phyloP scores from a whole-genome alignment of 768 basidiomycete species.

The Mycena sanguinolenta region DNA sequence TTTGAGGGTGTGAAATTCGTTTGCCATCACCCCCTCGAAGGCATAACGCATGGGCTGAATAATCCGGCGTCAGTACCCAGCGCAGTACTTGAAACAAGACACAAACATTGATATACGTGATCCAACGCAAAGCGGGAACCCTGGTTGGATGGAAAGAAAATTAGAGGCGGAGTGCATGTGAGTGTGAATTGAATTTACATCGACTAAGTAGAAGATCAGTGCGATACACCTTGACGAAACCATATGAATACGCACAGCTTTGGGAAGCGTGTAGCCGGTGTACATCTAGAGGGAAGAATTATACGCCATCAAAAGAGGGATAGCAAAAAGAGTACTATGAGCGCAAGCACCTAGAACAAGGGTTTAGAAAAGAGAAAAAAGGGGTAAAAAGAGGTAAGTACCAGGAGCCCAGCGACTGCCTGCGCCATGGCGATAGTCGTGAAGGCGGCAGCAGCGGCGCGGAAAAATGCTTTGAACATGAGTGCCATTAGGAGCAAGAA shows the following conservation, averaged over 20 bases:
- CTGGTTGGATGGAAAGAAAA: conserved; percentile 50
- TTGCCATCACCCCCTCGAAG: conserved; percentile 83
- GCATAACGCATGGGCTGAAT: conserved; percentile 74
- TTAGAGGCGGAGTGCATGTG: neutral
- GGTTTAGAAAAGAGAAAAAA: too few relatives aligned
- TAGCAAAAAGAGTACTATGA: too few relatives aligned
- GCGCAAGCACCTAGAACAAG: too few relatives aligned
- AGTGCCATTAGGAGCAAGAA: conserved; percentile 61
- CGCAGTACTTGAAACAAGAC: neutral
- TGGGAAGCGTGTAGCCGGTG: conserved; percentile 66
- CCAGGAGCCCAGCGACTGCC: conserved; percentile 51
- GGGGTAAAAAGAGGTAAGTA: conserved; percentile 66
- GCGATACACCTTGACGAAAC: neutral
- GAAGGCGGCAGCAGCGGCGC: conserved; percentile 63
- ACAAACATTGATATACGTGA: conserved; percentile 63
- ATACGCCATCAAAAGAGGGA: conserved; percentile 56
- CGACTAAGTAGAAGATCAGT: neutral
- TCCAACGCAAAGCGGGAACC: conserved; percentile 67
- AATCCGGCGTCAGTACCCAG: conserved; percentile 32
- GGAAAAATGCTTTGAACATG: conserved; percentile 77
- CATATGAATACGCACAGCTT: conserved; percentile 41
- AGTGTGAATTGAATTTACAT: conserved; percentile 24
- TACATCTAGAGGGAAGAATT: too few relatives aligned
- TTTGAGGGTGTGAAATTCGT: conserved; percentile 82
- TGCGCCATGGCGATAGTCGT: conserved; percentile 62